Base-by-base conservation (phyloP, 1,139 yeast genomes). In the Eremothecium gossypii region DNA sequence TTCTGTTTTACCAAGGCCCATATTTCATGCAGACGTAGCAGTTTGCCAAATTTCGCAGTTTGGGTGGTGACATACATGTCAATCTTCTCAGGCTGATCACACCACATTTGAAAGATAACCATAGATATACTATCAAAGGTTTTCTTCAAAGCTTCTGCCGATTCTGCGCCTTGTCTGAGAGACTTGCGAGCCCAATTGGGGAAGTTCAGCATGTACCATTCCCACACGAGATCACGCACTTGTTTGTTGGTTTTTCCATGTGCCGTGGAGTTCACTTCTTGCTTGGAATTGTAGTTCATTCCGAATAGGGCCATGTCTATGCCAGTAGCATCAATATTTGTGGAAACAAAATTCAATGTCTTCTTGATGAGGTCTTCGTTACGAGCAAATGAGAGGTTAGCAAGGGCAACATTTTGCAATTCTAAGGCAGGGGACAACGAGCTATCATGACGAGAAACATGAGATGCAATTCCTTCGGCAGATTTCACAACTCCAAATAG, bases 271-370 rank as follows among this genome's bases (percentile, higher is more conserved):
- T 4, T 29, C 27, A 44, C 37, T 2, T 38, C 27, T 31, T 41
- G 12, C 12, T 41, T 38, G 36, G 52, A 49, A 39, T 62, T 65
- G 44, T 59, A 63, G 39, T 61, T 58, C 20, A 75, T 65, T 3
- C 85, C 85, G 35, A 76, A 55, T 11, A 79, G 59, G 0, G 74
- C 76, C 41, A 73, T 55, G 52, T 77, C 85, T 35, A 77, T 70
- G 54, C 74, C 60, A 36, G 67, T 67, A 4, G 74, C 66, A 48
- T 76, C 80, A 42, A 76, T 70, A 52, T 78, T 78, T 37, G 73
- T 71, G 48, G 64, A 58, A 10, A 79, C 72, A 51, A 73, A 78
- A 47, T 77, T 77, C 46, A 79, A 64, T 0, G 77, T 68, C 53
- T 77, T 75, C 35, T 63, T 61, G 14, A 74, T 64, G 43, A 79